Conservation (phyloP, 805 yeast genomes). For the Maudiozyma turicensis region DNA sequence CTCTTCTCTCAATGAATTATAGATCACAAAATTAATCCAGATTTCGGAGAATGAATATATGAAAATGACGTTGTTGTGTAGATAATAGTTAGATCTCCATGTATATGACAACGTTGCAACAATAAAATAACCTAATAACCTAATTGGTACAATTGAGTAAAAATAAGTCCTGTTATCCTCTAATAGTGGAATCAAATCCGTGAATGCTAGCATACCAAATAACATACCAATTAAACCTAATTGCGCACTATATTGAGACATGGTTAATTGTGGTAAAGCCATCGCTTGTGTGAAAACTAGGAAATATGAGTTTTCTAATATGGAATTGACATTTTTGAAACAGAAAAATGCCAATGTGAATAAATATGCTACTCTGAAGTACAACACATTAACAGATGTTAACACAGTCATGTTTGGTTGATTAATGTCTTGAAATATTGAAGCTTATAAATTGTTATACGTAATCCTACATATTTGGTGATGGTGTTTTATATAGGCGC, state of each 20-base stretch:
- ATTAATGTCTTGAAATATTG: background rate
- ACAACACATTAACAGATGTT: constrained; percentile 40
- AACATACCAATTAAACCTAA: constrained; percentile 42
- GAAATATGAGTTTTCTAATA: constrained; percentile 38
- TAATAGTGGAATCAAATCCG: constrained; percentile 52
- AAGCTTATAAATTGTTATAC: background rate
- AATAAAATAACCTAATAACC: constrained; percentile 42
- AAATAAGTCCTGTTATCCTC: constrained; percentile 39
- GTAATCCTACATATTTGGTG: background rate
- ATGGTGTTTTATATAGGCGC: background rate
- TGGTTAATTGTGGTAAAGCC: constrained; percentile 34
- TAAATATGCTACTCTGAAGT: constrained; percentile 38
- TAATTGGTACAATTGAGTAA: constrained; percentile 49
- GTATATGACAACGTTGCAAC: constrained; percentile 42
- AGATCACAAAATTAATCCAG: constrained; percentile 59
- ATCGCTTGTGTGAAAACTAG: constrained; percentile 51
- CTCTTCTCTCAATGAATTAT: constrained; percentile 56
- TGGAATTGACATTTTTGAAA: constrained; percentile 37
- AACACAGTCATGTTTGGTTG: constrained; percentile 38
- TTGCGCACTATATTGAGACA: constrained; percentile 33
- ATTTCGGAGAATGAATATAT: constrained; percentile 53
- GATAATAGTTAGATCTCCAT: constrained; percentile 31
- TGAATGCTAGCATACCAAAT: constrained; percentile 35
- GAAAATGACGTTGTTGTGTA: constrained; percentile 58
- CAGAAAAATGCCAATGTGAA: constrained; percentile 37